Percentiles rank a stretch among this genome's conserved stretches.
Conservation (phyloP, 2,329 filamentous ascomycete species). For the Fusarium mangiferae region DNA sequence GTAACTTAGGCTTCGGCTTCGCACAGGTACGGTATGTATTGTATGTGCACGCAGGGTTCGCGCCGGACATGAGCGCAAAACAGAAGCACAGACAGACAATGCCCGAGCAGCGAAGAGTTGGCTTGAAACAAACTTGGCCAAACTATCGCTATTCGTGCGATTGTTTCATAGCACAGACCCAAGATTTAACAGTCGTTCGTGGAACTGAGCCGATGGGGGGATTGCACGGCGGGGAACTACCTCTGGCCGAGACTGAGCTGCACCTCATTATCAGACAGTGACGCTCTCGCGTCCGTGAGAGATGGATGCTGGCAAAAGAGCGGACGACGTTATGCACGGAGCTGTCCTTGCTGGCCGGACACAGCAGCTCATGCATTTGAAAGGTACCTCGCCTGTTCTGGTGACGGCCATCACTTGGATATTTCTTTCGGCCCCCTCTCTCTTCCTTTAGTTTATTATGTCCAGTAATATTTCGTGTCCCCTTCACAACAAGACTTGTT, state of each 20-base stretch:
- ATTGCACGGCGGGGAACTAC: background rate
- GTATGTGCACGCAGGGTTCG: slow-evolving; percentile 2
- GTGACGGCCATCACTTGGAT: background rate
- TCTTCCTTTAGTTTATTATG: background rate
- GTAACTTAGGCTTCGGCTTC: background rate
- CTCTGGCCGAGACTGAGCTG: background rate
- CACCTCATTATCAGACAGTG: background rate
- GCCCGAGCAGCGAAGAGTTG: background rate
- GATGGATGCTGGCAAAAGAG: background rate
- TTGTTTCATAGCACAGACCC: background rate
- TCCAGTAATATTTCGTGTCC: background rate
- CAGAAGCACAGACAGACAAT: background rate
- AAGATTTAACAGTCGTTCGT: background rate
- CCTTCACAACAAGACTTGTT: background rate
- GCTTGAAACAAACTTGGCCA: background rate
- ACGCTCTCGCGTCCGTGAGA: background rate
- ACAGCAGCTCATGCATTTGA: background rate
- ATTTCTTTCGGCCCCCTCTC: background rate
- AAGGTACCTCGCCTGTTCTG: background rate
- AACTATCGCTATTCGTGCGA: background rate
- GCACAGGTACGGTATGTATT: background rate
- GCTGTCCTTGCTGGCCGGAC: background rate
- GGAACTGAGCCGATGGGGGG: background rate
- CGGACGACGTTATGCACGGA: background rate
- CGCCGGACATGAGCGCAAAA: background rate